Percentiles rank a stretch among this genome's conserved stretches.
phyloP scores from a whole-genome alignment of 257 asterid species.

The Capsicum baccatum region DNA sequence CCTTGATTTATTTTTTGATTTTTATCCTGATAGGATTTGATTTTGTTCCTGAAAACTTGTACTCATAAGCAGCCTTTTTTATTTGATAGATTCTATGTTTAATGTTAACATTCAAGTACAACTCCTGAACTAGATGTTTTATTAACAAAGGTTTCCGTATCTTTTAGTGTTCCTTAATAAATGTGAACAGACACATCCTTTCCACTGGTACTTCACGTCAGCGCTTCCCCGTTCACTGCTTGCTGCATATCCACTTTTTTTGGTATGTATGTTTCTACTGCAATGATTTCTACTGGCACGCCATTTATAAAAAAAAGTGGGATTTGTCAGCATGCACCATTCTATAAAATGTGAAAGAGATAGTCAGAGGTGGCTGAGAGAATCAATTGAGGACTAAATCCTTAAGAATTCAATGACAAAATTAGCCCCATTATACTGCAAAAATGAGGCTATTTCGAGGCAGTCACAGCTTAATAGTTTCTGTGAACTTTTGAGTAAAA shows the following conservation, averaged over 20 bases:
- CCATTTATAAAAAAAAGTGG: background rate
- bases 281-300: background rate
- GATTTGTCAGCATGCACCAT: background rate
- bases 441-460: background rate
- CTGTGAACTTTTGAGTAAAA: background rate
- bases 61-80: background rate
- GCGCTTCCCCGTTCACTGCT: conserved; percentile 97
- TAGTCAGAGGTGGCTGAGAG: conserved; percentile 12
- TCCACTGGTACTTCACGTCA: conserved; percentile 97
- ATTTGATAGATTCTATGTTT: background rate
- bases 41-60: conserved; percentile 7
- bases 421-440: background rate
- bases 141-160: conserved; percentile 22
- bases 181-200: conserved; percentile 73
- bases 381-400: background rate
- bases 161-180: conserved; percentile 44
- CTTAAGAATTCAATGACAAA: conserved; percentile 6
- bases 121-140: conserved; percentile 9
- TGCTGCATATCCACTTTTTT: conserved; percentile 84
- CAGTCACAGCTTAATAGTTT: background rate
- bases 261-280: conserved; percentile 60
- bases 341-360: background rate
- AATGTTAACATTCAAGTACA: conserved; percentile 1
- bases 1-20: background rate
- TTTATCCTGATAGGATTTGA: conserved; percentile 14